Base-by-base conservation (phyloP, 352 stramenopile genomes). In the Globisporangium middletonii region DNA sequence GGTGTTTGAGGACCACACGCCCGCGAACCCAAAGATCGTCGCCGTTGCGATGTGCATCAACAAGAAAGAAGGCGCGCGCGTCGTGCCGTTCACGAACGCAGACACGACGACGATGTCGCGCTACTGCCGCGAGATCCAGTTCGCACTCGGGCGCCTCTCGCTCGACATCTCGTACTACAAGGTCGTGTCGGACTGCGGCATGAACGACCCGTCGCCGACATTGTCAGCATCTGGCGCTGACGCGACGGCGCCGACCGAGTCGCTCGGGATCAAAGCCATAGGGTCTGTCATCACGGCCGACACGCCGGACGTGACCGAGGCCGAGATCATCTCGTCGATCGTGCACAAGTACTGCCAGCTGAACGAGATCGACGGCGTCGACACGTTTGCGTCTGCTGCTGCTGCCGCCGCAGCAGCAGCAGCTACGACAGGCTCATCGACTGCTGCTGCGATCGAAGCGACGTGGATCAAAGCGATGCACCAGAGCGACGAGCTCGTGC, bases 11-110 rank as follows among this genome's bases (percentile, higher is more conserved):
- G 79, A 89, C 45, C 71, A 87, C 55, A 69, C 72, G 2, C 23
- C 65, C 13, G 68, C 58, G 6, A 73, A 53, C 19, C 68, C 69
- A 8, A 88, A 88, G 46, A 72, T 81, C 50, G 79, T 89, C 15
- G 79, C 79, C 1, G 77, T 86, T 42, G 77, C 79, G 16, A 89
- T 96, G 77, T 92, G 89, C 57, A 94, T 97, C 63, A 97, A 97
- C 69, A 97, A 97, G 57, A 79, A 83, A 38, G 75, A 87, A 60
- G 73, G 80, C 11, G 53, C 65, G 3, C 80, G 86, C 23, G 69
- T 93, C n/a, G 78, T 91, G 6, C 66, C 77, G 3, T 88, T 93
- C 55, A 89, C 76, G 3, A 68, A 71, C 43, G 73, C 62, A 0
- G 79, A 89, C 59, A 73, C 43, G 64, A 72, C 12, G 69, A 73